phyloP scores from a whole-genome alignment of 208 protist genomes.

The Leishmania tarentolae region DNA sequence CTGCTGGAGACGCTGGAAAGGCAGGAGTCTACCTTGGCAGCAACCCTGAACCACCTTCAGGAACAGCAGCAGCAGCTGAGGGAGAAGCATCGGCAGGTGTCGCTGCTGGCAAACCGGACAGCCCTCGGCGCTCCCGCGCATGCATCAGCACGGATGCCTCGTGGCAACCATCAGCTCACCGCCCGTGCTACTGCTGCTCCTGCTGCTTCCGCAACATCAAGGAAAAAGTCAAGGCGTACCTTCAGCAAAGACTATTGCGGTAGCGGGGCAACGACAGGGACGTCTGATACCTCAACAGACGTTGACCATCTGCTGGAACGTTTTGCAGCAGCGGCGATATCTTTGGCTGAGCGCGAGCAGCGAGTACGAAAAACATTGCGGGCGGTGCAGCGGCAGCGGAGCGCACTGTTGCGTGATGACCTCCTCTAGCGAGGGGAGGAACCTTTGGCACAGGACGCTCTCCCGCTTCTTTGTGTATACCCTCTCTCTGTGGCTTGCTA shows the following conservation, averaged over 20 bases:
- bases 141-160: neutral
- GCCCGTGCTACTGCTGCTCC: neutral
- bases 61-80: constrained; percentile 27
- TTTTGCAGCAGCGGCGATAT: constrained; percentile 33
- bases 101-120: constrained; percentile 1
- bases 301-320: constrained; percentile 29
- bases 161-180: neutral
- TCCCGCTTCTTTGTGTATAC: neutral
- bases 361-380: constrained; percentile 34
- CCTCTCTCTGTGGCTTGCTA: neutral
- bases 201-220: neutral
- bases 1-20: constrained; percentile 27
- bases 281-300: neutral
- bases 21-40: constrained; percentile 28
- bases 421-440: constrained; percentile 23
- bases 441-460: neutral
- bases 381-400: constrained; percentile 19
- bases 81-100: constrained; percentile 21
- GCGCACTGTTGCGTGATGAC: constrained; percentile 39
- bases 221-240: neutral
- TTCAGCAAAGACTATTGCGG: neutral
- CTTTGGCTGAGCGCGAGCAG: constrained; percentile 34
- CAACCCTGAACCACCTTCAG: constrained; percentile 28
- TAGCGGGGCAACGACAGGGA: neutral
- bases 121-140: neutral